phyloP scores from a whole-genome alignment of 108 stramenopile species.

The Fragilaria crotonensis region DNA sequence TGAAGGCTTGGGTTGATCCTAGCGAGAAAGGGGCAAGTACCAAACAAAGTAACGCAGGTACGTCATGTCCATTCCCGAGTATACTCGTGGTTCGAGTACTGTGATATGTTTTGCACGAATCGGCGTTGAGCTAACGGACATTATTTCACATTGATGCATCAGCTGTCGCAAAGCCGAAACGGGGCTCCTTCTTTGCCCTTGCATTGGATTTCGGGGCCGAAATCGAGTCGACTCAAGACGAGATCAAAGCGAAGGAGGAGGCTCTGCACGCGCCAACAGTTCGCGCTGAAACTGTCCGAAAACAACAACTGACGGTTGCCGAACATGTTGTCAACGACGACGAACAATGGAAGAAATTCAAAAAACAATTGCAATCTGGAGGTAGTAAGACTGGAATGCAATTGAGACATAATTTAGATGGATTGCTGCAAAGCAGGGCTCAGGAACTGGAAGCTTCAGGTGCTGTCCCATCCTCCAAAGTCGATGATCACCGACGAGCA shows the following conservation, averaged over 20 bases:
- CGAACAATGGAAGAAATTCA: neutral
- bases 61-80: no score
- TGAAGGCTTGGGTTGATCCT: neutral
- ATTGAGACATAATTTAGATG: neutral
- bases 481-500: neutral
- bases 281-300: neutral
- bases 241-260: neutral
- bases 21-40: neutral
- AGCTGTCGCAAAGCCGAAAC: neutral
- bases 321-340: neutral
- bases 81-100: neutral
- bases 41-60: neutral
- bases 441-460: neutral
- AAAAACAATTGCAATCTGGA: neutral
- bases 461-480: neutral
- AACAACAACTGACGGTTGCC: neutral
- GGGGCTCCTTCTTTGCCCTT: neutral
- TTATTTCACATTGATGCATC: neutral
- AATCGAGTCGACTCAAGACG: neutral
- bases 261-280: neutral
- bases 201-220: neutral
- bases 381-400: neutral
- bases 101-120: neutral
- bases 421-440: neutral
- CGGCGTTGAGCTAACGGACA: neutral